Percentiles rank a stretch among this genome's conserved stretches.
Evolutionary conservation across 1,284 basidiomycete species (phyloP).

Genomic region (Boletus sp.): DNA sequence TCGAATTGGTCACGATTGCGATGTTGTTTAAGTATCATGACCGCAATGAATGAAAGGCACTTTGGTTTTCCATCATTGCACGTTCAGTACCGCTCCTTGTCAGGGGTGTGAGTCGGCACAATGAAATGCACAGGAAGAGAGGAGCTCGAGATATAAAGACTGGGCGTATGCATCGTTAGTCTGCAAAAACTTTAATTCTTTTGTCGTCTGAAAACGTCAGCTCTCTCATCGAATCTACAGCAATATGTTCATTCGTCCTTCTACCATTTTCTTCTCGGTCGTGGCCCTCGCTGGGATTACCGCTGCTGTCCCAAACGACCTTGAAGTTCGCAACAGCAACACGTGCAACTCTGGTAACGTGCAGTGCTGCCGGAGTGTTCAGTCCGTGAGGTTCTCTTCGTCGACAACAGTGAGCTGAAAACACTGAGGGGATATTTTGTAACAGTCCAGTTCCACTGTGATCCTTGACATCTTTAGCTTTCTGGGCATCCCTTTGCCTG

Average conservation of each 20-base stretch:
- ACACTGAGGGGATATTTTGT: neutral
- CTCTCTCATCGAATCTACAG: neutral
- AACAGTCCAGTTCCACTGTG: neutral
- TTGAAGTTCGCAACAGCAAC: constrained; percentile 3
- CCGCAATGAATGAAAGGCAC: neutral
- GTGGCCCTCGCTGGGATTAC: constrained; percentile 7
- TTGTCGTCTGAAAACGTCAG: neutral
- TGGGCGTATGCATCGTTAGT: neutral
- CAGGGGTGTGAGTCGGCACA: neutral
- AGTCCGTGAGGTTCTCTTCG: constrained; percentile 1
- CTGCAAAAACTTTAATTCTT: neutral
- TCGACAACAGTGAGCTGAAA: neutral
- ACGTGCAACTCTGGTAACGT: constrained; percentile 16
- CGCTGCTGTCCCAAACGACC: constrained; percentile 9
- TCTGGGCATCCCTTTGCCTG: neutral
- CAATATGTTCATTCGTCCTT: constrained; percentile 16
- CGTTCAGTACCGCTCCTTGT: neutral
- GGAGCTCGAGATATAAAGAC: neutral
- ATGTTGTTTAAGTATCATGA: too few species aligned
- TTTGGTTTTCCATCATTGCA: neutral
- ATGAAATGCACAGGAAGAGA: neutral
- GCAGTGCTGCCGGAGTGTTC: constrained; percentile 15
- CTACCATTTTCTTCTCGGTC: constrained; percentile 8
- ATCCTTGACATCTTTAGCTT: neutral
- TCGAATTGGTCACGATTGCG: too few species aligned